phyloP scores from a whole-genome alignment of 108 stramenopile species.

The Seminavis robusta region DNA sequence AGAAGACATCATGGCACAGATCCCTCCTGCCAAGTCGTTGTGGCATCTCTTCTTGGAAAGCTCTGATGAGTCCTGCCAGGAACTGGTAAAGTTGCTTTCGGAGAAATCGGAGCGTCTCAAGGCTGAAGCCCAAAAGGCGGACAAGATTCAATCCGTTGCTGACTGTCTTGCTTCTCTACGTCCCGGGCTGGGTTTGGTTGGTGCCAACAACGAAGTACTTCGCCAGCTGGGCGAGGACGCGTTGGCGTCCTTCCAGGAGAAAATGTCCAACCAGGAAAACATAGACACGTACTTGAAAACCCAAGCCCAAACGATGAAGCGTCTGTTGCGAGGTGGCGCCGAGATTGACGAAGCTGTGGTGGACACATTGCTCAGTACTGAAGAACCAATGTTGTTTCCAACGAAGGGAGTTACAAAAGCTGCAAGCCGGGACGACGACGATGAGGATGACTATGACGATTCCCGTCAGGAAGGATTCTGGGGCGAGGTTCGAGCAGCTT shows the following conservation, averaged over 20 bases:
- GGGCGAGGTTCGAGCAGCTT: too few species aligned
- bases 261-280: conserved; percentile 10
- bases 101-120: conserved; percentile 34
- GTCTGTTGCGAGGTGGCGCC: too few species aligned
- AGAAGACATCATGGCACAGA: too few species aligned
- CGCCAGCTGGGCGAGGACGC: conserved; percentile 23
- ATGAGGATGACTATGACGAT: too few species aligned
- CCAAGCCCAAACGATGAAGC: conserved; percentile 32
- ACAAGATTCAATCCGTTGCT: conserved; percentile 8
- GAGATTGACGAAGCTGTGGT: too few species aligned
- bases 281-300: conserved; percentile 29
- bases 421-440: too few species aligned
- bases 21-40: too few species aligned
- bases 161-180: conserved; percentile 10
- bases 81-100: conserved; percentile 25
- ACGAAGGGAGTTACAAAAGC: too few species aligned
- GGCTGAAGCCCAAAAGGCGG: conserved; percentile 17
- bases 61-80: conserved; percentile 26
- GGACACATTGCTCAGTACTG: too few species aligned
- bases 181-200: conserved; percentile 35
- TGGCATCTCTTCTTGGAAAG: neutral
- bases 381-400: too few species aligned
- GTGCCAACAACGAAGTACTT: conserved; percentile 23
- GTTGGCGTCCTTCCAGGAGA: conserved; percentile 7
- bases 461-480: too few species aligned